phyloP scores from a whole-genome alignment of 306 rosid species.

The Neltuma alba region DNA sequence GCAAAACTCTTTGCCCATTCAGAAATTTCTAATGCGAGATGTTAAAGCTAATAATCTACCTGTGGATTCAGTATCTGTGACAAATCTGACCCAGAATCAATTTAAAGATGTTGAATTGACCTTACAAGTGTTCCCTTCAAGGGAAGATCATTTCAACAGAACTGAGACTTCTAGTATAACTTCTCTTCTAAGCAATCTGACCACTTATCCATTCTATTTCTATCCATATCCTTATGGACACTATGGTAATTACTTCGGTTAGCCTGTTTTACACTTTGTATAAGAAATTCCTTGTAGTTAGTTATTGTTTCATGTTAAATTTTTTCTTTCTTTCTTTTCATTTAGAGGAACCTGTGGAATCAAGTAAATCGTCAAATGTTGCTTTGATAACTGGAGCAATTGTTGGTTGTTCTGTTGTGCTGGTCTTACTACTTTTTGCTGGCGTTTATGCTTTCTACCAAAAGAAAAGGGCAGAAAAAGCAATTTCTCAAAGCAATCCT shows the following conservation, averaged over 20 bases:
- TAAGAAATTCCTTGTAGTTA: neutral
- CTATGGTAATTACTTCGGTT: constrained; percentile 22
- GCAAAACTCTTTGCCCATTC: constrained; percentile 31
- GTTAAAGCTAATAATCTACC: constrained; percentile 3
- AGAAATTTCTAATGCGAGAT: neutral
- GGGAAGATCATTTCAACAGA: constrained; percentile 41
- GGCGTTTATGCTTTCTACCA: constrained; percentile 57
- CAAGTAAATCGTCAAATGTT: constrained; percentile 29
- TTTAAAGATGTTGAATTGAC: constrained; percentile 4
- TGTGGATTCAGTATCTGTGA: constrained; percentile 49
- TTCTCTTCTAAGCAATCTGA: constrained; percentile 46
- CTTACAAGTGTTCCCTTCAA: constrained; percentile 50
- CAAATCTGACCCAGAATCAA: neutral
- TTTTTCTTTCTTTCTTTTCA: neutral
- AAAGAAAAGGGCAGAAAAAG: constrained; percentile 50
- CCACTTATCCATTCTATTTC: constrained; percentile 37
- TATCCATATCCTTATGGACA: neutral
- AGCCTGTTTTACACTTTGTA: neutral
- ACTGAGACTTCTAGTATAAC: constrained; percentile 29
- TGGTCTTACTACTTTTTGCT: constrained; percentile 45
- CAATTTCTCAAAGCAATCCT: constrained; percentile 45
- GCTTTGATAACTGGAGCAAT: constrained; percentile 50
- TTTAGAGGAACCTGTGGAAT: constrained; percentile 1
- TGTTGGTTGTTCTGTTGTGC: constrained; percentile 50
- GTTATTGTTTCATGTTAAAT: neutral